Percentiles rank a stretch among this genome's conserved stretches.
Conservation (phyloP, 2,329 filamentous ascomycete genomes). For the Didymella arachidicola region DNA sequence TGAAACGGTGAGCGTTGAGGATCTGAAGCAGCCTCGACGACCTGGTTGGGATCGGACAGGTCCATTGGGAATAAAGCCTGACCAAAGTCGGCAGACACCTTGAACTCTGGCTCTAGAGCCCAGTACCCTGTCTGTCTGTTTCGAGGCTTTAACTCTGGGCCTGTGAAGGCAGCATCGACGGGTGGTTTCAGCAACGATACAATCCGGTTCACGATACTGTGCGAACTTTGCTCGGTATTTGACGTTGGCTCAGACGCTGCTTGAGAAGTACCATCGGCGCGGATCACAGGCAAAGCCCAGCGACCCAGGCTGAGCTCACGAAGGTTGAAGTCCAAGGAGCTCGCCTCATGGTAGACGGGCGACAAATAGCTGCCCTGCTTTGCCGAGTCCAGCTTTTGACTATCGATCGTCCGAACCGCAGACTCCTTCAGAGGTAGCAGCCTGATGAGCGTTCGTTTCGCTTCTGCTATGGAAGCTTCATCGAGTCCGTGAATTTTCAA, state of each 20-base stretch:
- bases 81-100: slow-evolving; percentile 34
- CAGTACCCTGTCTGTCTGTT: slow-evolving; percentile 25
- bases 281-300: slow-evolving; percentile 32
- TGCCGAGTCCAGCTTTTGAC: slow-evolving; percentile 23
- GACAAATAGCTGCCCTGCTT: slow-evolving; percentile 27
- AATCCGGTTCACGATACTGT: slow-evolving; percentile 9
- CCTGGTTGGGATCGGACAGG: slow-evolving; percentile 4
- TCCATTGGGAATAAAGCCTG: slow-evolving; percentile 35
- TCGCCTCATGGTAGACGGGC: slow-evolving; percentile 29
- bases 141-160: slow-evolving; percentile 2
- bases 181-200: slow-evolving; percentile 10
- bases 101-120: slow-evolving; percentile 24
- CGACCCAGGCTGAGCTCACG: slow-evolving; percentile 37
- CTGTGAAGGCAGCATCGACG: slow-evolving; percentile 4
- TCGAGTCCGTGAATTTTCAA: slow-evolving; percentile 40
- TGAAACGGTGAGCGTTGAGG: slow-evolving; percentile 25
- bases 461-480: slow-evolving; percentile 35
- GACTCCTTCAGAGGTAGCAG: slow-evolving; percentile 36
- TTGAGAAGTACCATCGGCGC: neutral
- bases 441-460: slow-evolving; percentile 38
- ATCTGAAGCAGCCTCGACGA: slow-evolving; percentile 8
- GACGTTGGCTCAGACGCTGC: neutral
- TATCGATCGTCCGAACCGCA: slow-evolving; percentile 29
- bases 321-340: slow-evolving; percentile 32
- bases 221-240: neutral